Conservation (phyloP, 2,329 filamentous ascomycete genomes). For the Pseudogymnoascus sp. region DNA sequence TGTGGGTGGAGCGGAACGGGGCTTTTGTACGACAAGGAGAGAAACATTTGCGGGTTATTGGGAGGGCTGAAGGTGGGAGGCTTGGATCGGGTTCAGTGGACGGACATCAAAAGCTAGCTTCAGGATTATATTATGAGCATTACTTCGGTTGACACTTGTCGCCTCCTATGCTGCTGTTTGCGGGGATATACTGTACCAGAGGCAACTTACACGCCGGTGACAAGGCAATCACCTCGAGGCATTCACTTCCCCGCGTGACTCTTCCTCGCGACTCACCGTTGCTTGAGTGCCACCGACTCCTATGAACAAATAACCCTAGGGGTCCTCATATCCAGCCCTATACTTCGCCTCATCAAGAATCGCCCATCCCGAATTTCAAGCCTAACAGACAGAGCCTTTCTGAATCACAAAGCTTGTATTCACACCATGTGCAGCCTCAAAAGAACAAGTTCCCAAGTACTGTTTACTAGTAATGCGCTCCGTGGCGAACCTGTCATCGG, state of each 20-base stretch:
- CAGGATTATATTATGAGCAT: background rate
- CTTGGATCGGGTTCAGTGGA: background rate
- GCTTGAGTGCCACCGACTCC: background rate
- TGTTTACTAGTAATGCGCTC: background rate
- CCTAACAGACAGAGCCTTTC: background rate
- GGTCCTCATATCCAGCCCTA: background rate
- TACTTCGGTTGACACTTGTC: background rate
- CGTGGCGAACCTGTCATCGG: background rate
- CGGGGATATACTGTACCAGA: background rate
- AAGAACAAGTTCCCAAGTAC: background rate
- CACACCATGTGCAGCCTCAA: background rate
- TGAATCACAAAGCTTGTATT: background rate
- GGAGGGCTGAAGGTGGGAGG: background rate
- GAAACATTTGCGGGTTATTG: background rate
- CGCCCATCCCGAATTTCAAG: background rate
- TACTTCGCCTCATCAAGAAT: background rate
- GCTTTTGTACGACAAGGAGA: background rate
- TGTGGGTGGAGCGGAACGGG: background rate
- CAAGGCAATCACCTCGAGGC: background rate
- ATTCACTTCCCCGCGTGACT: background rate
- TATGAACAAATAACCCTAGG: background rate
- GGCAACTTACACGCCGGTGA: background rate
- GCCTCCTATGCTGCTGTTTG: background rate
- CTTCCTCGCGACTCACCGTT: background rate
- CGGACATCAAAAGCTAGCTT: background rate